Evolutionary conservation across 2,329 filamentous ascomycete genomes (phyloP).

Genomic region (Cordyceps javanica): DNA sequence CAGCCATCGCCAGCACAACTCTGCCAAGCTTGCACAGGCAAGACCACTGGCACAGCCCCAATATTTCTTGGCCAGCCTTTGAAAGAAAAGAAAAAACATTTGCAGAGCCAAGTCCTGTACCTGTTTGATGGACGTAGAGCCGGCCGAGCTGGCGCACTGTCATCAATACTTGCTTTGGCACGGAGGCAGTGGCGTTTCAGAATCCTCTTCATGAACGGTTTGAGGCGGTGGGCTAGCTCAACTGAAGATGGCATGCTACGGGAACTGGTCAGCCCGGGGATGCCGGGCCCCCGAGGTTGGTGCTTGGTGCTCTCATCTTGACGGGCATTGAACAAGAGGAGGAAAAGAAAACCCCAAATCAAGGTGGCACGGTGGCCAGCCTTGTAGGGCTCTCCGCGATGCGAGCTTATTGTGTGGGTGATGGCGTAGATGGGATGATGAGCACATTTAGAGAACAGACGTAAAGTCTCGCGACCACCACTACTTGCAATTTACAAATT

Average conservation of each 20-base stretch:
- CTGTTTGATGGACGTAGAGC: slow-evolving; percentile 10
- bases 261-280: background rate
- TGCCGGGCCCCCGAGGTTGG: no score
- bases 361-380: background rate
- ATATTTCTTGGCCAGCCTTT: background rate
- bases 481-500: no score
- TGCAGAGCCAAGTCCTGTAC: background rate
- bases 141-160: background rate
- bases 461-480: background rate
- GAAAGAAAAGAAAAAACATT: background rate
- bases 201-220: slow-evolving; percentile 2
- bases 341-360: background rate
- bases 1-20: no score
- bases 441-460: background rate
- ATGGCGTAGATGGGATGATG: background rate
- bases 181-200: slow-evolving; percentile 12
- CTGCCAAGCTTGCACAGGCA: background rate
- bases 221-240: background rate
- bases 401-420: slow-evolving; percentile 6
- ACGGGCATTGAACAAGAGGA: background rate
- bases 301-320: background rate
- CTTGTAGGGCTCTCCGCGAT: background rate
- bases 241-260: background rate
- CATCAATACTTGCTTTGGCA: no score
- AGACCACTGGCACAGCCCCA: background rate